Conservation (phyloP, 2,329 filamentous ascomycete genomes). For the Fusarium sp. region DNA sequence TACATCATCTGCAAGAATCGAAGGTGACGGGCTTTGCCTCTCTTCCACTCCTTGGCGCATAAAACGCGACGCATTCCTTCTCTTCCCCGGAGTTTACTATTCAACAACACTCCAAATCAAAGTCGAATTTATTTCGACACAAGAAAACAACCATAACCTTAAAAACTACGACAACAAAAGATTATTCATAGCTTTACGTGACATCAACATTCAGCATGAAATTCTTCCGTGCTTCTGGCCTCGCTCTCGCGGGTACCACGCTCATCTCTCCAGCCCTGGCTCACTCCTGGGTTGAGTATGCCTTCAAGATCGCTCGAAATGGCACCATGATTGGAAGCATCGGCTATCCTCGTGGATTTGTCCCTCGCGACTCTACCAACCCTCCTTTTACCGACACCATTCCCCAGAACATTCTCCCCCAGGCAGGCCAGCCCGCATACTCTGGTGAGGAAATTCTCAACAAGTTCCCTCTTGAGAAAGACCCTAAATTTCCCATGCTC, state of each 20-base stretch:
- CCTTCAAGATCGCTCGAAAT: conserved; percentile 76
- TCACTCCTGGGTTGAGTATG: conserved; percentile 87
- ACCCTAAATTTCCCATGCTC: conserved; percentile 70
- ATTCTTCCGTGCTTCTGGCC: conserved; percentile 21
- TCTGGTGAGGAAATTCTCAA: conserved; percentile 65
- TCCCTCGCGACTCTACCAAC: conserved; percentile 62
- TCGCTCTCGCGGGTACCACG: conserved; percentile 39
- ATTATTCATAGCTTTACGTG: background rate
- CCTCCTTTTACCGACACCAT: conserved; percentile 66
- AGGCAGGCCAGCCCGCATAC: conserved; percentile 71
- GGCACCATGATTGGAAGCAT: conserved; percentile 76
- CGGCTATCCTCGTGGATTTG: conserved; percentile 81
- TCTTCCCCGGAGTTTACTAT: conserved; percentile 12
- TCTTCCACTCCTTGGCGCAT: conserved; percentile 29
- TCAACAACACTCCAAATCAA: conserved; percentile 20
- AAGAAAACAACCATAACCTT: conserved; percentile 11
- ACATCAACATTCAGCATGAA: conserved; percentile 37
- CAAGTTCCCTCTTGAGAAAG: conserved; percentile 50
- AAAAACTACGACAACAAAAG: conserved; percentile 3
- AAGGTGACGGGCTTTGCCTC: conserved; percentile 30
- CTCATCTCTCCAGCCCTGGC: conserved; percentile 56
- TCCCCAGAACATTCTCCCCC: conserved; percentile 74
- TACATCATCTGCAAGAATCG: conserved; percentile 17
- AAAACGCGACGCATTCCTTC: conserved; percentile 35
- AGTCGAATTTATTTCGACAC: conserved; percentile 18